Evolutionary conservation across 495 filamentous ascomycete genomes (phyloP).

Genomic region (Penicillium tannophilum): DNA sequence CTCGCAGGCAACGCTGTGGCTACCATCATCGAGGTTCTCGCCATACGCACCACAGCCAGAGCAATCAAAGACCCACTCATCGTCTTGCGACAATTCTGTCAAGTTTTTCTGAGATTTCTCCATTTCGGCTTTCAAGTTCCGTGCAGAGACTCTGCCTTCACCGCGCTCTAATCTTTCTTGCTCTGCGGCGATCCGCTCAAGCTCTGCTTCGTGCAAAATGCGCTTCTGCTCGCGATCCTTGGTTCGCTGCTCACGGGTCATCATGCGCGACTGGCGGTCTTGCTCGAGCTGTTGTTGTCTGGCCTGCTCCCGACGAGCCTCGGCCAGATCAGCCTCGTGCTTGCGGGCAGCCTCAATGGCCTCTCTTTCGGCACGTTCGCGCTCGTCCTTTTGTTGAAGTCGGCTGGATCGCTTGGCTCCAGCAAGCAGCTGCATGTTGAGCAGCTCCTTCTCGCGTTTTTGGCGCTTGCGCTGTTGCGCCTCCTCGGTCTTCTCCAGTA

Average conservation of each 20-base stretch:
- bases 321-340: conserved; percentile 62
- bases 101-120: conserved; percentile 73
- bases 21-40: conserved; percentile 86
- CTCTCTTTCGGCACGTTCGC: conserved; percentile 72
- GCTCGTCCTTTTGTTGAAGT: conserved; percentile 77
- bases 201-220: conserved; percentile 77
- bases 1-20: conserved; percentile 93
- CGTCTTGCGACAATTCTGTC: conserved; percentile 72
- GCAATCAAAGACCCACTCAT: conserved; percentile 95
- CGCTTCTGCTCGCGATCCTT: conserved; percentile 82
- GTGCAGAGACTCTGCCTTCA: conserved; percentile 71
- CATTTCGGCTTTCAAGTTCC: conserved; percentile 75
- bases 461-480: conserved; percentile 63
- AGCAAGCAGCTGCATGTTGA: conserved; percentile 81
- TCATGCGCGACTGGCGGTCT: conserved; percentile 78
- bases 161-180: conserved; percentile 65
- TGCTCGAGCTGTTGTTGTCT: conserved; percentile 68
- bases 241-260: conserved; percentile 80
- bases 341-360: conserved; percentile 71
- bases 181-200: conserved; percentile 75
- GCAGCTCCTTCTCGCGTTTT: conserved; percentile 75
- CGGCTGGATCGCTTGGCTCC: conserved; percentile 91
- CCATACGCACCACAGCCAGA: conserved; percentile 83
- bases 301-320: conserved; percentile 65
- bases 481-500: conserved; percentile 82